Conservation (phyloP, 768 basidiomycete species). For the Suillus subluteus region DNA sequence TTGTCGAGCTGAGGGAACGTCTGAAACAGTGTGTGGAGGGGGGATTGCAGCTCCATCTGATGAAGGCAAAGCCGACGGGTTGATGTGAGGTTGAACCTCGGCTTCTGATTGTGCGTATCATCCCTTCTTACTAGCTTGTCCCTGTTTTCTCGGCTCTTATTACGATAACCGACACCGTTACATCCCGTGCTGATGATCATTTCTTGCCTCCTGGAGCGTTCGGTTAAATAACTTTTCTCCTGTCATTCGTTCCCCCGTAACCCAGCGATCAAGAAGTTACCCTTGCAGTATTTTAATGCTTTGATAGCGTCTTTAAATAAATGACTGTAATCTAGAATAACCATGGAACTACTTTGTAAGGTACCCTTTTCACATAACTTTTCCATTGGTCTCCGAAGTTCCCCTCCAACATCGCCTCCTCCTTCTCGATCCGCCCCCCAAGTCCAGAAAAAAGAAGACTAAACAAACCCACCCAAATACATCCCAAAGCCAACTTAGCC, state of each 20-base stretch:
- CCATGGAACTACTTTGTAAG: conserved; percentile 17
- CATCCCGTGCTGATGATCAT: not conserved
- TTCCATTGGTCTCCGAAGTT: conserved; percentile 19
- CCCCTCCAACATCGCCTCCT: conserved; percentile 16
- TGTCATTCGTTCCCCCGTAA: too few species aligned
- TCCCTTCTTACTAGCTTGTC: not conserved
- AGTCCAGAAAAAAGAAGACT: not conserved
- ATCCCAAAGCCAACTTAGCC: conserved; percentile 1
- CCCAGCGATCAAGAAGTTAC: not conserved
- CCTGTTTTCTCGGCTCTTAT: conserved; percentile 2
- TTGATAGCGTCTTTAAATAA: not conserved
- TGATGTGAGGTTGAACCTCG: conserved; percentile 11
- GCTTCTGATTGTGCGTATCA: not conserved
- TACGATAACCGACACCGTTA: not conserved
- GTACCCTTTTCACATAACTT: conserved; percentile 9
- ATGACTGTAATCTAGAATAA: conserved; percentile 5
- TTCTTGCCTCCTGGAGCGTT: not conserved
- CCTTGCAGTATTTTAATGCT: not conserved
- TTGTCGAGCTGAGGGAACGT: conserved; percentile 18
- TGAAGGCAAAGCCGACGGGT: conserved; percentile 23
- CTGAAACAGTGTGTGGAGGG: conserved; percentile 24
- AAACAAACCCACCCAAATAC: not conserved
- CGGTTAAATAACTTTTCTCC: not conserved
- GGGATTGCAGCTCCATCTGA: conserved; percentile 26
- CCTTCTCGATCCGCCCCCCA: conserved; percentile 19